These are phyloP conservation scores for Austroboletus olivaceoglutinosus DNA, from an alignment of 1,284 basidiomycete species.

Conservation along the genomic window DNA sequence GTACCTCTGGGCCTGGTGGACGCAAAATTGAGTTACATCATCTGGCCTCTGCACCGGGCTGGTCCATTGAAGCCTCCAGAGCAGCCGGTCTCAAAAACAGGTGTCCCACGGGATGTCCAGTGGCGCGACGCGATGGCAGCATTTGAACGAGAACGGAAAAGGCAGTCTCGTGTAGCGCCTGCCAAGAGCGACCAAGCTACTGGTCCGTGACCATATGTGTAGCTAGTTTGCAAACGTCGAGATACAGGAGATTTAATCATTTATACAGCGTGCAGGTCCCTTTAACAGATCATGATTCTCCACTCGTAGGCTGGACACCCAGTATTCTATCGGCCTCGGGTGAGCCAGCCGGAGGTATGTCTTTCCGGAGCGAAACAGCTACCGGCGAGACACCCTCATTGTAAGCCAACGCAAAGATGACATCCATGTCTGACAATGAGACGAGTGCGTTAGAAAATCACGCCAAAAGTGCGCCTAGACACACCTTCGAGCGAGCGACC, in stretches of 20 bases:
- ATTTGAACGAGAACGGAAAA: slow-evolving; percentile 45
- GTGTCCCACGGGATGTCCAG: slow-evolving; percentile 33
- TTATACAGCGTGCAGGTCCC: not conserved
- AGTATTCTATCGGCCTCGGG: slow-evolving; percentile 54
- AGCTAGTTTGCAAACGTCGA: not conserved
- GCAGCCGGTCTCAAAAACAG: slow-evolving; percentile 15
- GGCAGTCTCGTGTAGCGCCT: slow-evolving; percentile 43
- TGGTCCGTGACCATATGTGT: not conserved
- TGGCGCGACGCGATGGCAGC: slow-evolving; percentile 48
- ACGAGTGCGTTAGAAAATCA: slow-evolving; percentile 1
- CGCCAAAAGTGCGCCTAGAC: not conserved
- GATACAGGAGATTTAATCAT: no score
- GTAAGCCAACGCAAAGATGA: slow-evolving; percentile 59
- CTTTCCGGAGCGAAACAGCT: slow-evolving; percentile 52
- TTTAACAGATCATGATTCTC: not conserved
- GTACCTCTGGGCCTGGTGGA: slow-evolving; percentile 62
- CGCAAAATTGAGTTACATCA: slow-evolving; percentile 54
- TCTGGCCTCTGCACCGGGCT: slow-evolving; percentile 62
- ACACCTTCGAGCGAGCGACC: slow-evolving; percentile 59
- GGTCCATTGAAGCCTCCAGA: slow-evolving; percentile 40
- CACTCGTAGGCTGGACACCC: slow-evolving; percentile 31
- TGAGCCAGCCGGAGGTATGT: slow-evolving; percentile 53
- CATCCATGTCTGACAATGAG: slow-evolving; percentile 54
- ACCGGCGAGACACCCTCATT: slow-evolving; percentile 58
- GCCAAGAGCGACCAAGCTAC: not conserved